Evolutionary conservation across 768 basidiomycete genomes (phyloP), one percentile per base, ranked within the genome.

Genomic region (Leccinum barrowsii): DNA sequence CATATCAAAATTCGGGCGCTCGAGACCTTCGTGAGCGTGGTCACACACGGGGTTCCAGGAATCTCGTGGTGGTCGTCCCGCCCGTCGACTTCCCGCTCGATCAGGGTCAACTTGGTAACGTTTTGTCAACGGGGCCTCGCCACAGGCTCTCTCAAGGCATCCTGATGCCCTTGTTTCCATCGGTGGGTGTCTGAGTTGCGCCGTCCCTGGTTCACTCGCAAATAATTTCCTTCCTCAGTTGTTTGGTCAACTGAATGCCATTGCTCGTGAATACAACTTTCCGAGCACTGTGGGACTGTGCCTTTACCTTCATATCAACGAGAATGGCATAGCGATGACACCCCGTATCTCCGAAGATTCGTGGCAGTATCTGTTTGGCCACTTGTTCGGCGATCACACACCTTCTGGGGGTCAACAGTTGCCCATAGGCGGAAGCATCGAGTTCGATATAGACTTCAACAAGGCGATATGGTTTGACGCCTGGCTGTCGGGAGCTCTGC

Each of bases 401-500:
- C 64, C 72, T 19, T 56, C 70, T 4, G 61, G 67, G 46, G 59
- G 75, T 58, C 69, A 70, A 22, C 77, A 76, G 52, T 67, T 82
- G 19, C 86, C 90, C 0, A 86, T 95, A 57, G 79, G 83, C 47
- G 94, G 90, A 5, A 85, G 82, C 28, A 80, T 96, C 28, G 92
- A 95, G 73, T 94, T 95, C 69, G 93, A 95, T 72, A 82, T 95
- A 49, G 93, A 95, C 74, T 59, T 82, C 49, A 76, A 78, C 35
- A 81, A 84, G 60, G 93, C 93, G 17, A 80, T 83, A 28, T 95
- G 93, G 93, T 90, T 85, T 64, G 75, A 83, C 17, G 74, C 84
- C 0, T 96, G 90, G 90, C 59, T 85, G 21, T 76, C 80, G 1
- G 77, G 89, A 57, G 83, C 50, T 71, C 77, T 35, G 72, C 80